phyloP scores from a whole-genome alignment of 2,329 filamentous ascomycete genomes.

The Sporothrix pallida region DNA sequence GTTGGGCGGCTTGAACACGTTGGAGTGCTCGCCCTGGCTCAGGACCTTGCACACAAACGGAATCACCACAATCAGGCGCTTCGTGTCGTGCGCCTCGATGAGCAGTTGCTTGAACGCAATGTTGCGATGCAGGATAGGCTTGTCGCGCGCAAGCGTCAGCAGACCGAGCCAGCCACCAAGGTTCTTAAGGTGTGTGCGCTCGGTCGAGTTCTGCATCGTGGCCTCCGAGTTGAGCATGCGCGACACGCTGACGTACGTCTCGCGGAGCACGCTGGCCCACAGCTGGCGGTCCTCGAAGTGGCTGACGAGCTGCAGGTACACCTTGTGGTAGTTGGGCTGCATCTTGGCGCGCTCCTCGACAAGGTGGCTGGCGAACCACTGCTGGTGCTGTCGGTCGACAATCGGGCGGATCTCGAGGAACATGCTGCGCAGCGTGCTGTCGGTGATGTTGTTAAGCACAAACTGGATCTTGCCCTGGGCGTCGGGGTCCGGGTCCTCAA shows the following conservation, averaged over 20 bases:
- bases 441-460: slow-evolving; percentile 93
- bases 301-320: slow-evolving; percentile 88
- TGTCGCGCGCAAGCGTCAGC: slow-evolving; percentile 88
- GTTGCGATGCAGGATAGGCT: slow-evolving; percentile 94
- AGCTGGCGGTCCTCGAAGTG: slow-evolving; percentile 79
- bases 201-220: slow-evolving; percentile 81
- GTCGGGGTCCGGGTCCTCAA: slow-evolving; percentile 82
- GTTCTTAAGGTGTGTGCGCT: slow-evolving; percentile 89
- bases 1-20: slow-evolving; percentile 91
- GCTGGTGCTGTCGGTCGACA: slow-evolving; percentile 80
- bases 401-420: slow-evolving; percentile 80
- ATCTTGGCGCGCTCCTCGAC: slow-evolving; percentile 96
- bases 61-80: slow-evolving; percentile 88
- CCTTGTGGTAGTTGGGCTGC: slow-evolving; percentile 93
- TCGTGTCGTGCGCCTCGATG: slow-evolving; percentile 90
- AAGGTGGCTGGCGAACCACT: slow-evolving; percentile 95
- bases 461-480: slow-evolving; percentile 94
- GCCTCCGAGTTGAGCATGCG: slow-evolving; percentile 89
- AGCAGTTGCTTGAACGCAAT: slow-evolving; percentile 96
- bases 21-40: slow-evolving; percentile 80
- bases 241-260: slow-evolving; percentile 86
- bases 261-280: slow-evolving; percentile 87
- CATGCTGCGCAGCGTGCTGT: slow-evolving; percentile 84
- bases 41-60: slow-evolving; percentile 98
- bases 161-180: slow-evolving; percentile 92